These are phyloP conservation scores for Citrus maxima DNA, from an alignment of 345 rosid genomes.

Conservation along the genomic window DNA sequence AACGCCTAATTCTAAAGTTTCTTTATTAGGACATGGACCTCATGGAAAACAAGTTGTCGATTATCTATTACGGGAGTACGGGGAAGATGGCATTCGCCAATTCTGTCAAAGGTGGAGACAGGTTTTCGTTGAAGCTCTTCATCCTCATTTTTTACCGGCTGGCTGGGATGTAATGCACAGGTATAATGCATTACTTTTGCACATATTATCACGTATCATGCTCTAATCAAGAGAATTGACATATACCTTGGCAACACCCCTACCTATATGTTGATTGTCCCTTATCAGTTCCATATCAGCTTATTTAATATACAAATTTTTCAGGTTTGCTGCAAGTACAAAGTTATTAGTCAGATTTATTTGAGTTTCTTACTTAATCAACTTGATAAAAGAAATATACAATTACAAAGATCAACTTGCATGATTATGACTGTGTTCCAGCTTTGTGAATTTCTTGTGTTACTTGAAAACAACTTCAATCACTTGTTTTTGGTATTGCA, in stretches of 20 bases:
- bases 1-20: conserved; percentile 56
- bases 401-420: not conserved
- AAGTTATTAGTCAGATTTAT: not conserved
- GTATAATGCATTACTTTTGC: conserved; percentile 20
- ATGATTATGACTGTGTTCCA: not conserved
- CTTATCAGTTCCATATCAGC: not conserved
- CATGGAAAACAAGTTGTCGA: conserved; percentile 90
- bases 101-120: conserved; percentile 97
- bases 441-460: not conserved
- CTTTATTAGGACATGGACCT: conserved; percentile 94
- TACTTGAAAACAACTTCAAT: not conserved
- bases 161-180: conserved; percentile 94
- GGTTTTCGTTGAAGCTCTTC: conserved; percentile 74
- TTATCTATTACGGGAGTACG: conserved; percentile 50
- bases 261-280: not conserved
- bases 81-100: conserved; percentile 68
- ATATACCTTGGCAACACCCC: not conserved
- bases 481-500: not conserved
- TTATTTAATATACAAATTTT: not conserved
- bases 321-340: not conserved
- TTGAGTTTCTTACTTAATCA: not conserved
- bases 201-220: not conserved
- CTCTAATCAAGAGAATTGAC: not conserved
- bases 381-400: not conserved
- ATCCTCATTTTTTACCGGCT: conserved; percentile 80